Evolutionary conservation across 345 rosid species (phyloP).

Genomic region (Anastatica hierochuntica): DNA sequence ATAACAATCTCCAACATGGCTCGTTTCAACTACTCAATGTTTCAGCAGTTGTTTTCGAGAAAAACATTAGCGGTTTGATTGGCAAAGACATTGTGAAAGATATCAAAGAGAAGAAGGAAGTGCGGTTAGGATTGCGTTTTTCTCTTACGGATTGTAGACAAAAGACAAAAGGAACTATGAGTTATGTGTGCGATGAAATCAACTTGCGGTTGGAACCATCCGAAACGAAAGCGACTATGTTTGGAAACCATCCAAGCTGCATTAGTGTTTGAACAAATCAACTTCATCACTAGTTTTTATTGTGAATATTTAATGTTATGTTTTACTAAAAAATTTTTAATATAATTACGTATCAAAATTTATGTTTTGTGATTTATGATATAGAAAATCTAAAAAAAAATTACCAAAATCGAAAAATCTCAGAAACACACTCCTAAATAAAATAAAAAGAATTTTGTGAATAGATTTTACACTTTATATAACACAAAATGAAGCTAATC

Average conservation of each 20-base stretch:
- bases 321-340: too few species aligned
- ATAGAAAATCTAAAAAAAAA: too few species aligned
- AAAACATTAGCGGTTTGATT: not conserved
- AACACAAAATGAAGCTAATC: too few species aligned
- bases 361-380: too few species aligned
- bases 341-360: too few species aligned
- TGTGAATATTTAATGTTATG: too few species aligned
- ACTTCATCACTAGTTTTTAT: too few species aligned
- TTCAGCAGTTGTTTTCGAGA: not conserved
- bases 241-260: not conserved
- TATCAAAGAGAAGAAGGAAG: conserved; percentile 5
- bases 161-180: not conserved
- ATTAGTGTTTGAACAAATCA: not conserved
- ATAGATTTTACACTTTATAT: too few species aligned
- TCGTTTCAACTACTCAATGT: not conserved
- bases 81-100: conserved; percentile 1
- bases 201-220: not conserved
- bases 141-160: conserved; percentile 2
- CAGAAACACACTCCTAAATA: too few species aligned
- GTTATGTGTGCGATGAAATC: not conserved
- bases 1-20: not conserved
- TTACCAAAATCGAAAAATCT: too few species aligned
- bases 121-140: not conserved
- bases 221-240: not conserved
- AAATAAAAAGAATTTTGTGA: too few species aligned